Conservation (phyloP, 2,329 filamentous ascomycete species). For the Trichothecium roseum region DNA sequence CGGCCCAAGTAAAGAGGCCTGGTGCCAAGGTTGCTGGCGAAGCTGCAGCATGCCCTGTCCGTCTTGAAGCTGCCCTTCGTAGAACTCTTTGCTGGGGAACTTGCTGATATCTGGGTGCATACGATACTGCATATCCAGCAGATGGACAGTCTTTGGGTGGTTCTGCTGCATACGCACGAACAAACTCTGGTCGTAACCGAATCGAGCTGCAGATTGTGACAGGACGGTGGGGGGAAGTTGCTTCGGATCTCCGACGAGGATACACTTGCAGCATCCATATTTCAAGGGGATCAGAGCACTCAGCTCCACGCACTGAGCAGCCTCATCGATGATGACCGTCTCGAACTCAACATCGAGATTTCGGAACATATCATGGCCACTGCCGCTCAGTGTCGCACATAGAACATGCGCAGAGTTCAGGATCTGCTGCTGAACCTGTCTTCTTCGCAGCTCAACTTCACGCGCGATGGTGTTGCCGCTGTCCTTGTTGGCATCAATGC, state of each 20-base stretch:
- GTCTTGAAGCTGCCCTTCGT: constrained; percentile 78
- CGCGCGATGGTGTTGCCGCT: constrained; percentile 72
- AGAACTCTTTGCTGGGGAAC: constrained; percentile 88
- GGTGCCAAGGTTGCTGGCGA: constrained; percentile 76
- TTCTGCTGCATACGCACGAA: constrained; percentile 98
- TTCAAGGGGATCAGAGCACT: constrained; percentile 94
- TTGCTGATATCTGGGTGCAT: constrained; percentile 96
- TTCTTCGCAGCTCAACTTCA: constrained; percentile 76
- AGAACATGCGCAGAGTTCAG: constrained; percentile 85
- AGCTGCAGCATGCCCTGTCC: constrained; percentile 72
- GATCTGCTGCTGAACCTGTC: constrained; percentile 80
- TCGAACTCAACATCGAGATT: constrained; percentile 92
- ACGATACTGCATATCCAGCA: constrained; percentile 96
- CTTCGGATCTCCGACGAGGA: constrained; percentile 95
- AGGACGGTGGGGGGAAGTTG: constrained; percentile 93
- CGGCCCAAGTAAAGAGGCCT: constrained; percentile 68
- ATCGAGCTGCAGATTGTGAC: constrained; percentile 82
- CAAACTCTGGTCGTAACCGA: constrained; percentile 94
- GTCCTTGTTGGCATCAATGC: constrained; percentile 82
- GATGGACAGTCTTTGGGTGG: constrained; percentile 75
- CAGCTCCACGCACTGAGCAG: constrained; percentile 94
- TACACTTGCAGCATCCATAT: constrained; percentile 93
- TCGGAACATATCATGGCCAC: constrained; percentile 96
- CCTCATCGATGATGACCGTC: constrained; percentile 96
- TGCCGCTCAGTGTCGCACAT: constrained; percentile 89